Base-by-base conservation (phyloP, 2,329 filamentous ascomycete genomes). In the Blastomyces parvus region DNA sequence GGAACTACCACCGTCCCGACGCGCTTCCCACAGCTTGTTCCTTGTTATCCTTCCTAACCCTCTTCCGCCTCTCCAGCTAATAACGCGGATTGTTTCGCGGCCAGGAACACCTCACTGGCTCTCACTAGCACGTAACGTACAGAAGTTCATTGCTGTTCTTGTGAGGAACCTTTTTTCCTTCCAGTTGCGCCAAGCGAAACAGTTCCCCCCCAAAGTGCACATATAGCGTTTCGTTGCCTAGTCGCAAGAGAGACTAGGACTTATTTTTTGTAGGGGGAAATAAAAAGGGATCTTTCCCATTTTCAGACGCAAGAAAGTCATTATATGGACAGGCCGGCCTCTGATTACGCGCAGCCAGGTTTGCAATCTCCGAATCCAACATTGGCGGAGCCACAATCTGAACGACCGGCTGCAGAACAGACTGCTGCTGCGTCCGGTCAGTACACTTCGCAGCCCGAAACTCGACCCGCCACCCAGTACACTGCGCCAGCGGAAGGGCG, bases 271-370 rank as follows among this genome's bases (percentile, higher is more conserved):
- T 61, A 57, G 53, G 60, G 50, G 52, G 60, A 57, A 62, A 57
- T 30, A 33, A 48, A 42, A 46, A 22, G 52, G 48, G 27, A 30
- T 48, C 36, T 62, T 57, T 61, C 27, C 36, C 48, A 52, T 52
- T 53, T 61, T 61, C 48, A 61, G 59, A 17, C 59, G 59, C 59
- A 42, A 61, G 40, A 52, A 42, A 61, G 44, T 53, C 44, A 52
- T 57, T 59, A 60, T 65, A 84, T 84, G 81, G 82, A 84, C 77
- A 81, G 81, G 78, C 78, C 81, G 83, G 83, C 85, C 75, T 79
- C 86, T 81, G 88, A 90, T 78, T 91, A 89, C 81, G 85, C 88
- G 85, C 88, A 91, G 85, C 86, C 88, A 90, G 88, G 88, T 91
- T 90, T 90, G 88, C 86, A 74, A 83, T 74, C 73, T 75, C 81